Base-by-base conservation (phyloP, 1,284 basidiomycete species). In the Sporisorium graminicola region DNA sequence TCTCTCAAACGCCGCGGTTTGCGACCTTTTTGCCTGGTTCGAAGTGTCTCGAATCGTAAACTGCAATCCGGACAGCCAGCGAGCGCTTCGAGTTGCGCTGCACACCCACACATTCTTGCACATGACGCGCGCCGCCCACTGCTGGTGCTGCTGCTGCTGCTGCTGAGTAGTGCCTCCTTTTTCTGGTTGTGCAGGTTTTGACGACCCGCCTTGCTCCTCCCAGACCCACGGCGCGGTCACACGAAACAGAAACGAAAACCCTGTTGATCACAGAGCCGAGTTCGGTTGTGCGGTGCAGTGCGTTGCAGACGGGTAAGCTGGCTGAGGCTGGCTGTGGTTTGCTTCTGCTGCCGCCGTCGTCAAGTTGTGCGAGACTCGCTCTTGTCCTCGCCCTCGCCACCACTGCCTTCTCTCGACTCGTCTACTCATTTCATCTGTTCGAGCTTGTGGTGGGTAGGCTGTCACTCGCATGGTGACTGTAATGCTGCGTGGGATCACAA, bases 1-100 rank as follows among this genome's bases (percentile, higher is more conserved):
- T 22, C n/a, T n/a, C n/a, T n/a, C n/a, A 31, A 31, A 50, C 29
- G 49, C 49, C 49, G 40, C 40, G 40, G n/a, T 43, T 20, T 20
- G n/a, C 37, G 37, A 40, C 37, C 37, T 43, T n/a, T 50, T 31
- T 31, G 47, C 18, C 18, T 24, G 20, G 29, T 50, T n/a, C 8
- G 47, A 4, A 29, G 16, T 31, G 47, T 55, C 27, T 62, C 60
- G 60, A 62, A 62, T 40, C 27, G n/a, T n/a, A n/a, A 2, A n/a
- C 26, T 47, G 46, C 46, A 49, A 27, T 22, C 26, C 10, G 14
- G 5, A 2, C 26, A 49, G 47, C 47, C 16, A 24, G 6, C 47
- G 14, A 47, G 35, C 35, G 35, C 7, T 37, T 14, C 35, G 3
- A n/a, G n/a, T n/a, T n/a, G n/a, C n/a, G n/a, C n/a, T n/a, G n/a